Evolutionary conservation across 768 basidiomycete species (phyloP).

Genomic region (Boletus reticulatus): DNA sequence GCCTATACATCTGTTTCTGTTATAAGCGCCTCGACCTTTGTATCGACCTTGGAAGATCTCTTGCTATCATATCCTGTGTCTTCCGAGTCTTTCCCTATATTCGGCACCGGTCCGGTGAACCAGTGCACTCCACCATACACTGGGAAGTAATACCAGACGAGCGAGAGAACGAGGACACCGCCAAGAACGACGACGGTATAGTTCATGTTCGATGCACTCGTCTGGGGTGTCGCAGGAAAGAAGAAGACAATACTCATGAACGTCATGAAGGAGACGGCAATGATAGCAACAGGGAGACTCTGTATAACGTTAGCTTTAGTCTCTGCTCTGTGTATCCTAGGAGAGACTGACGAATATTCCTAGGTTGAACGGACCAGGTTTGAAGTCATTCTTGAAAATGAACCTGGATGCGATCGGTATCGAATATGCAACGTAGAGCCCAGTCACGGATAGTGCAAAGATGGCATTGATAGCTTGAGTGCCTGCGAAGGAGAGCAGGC

Average conservation of each 20-base stretch:
- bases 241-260: conserved; percentile 62
- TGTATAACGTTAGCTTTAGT: conserved; percentile 21
- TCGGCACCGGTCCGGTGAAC: conserved; percentile 64
- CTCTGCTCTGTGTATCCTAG: not conserved
- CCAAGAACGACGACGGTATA: conserved; percentile 68
- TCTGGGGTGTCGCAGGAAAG: conserved; percentile 55
- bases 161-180: conserved; percentile 52
- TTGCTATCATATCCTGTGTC: not conserved
- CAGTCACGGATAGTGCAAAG: conserved; percentile 48
- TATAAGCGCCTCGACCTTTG: not conserved
- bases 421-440: conserved; percentile 44
- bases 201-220: conserved; percentile 57
- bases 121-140: conserved; percentile 70
- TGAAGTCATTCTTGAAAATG: conserved; percentile 43
- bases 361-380: conserved; percentile 48
- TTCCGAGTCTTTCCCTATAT: conserved; percentile 36
- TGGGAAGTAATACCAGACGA: conserved; percentile 68
- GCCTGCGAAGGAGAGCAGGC: conserved; percentile 56
- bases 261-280: conserved; percentile 61
- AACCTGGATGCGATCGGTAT: conserved; percentile 54
- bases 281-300: conserved; percentile 55
- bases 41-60: conserved; percentile 2
- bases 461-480: conserved; percentile 56
- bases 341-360: conserved; percentile 38
- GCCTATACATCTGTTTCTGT: not conserved